Evolutionary conservation across 441 rosid species (phyloP).

Genomic region (Gossypium aridum): DNA sequence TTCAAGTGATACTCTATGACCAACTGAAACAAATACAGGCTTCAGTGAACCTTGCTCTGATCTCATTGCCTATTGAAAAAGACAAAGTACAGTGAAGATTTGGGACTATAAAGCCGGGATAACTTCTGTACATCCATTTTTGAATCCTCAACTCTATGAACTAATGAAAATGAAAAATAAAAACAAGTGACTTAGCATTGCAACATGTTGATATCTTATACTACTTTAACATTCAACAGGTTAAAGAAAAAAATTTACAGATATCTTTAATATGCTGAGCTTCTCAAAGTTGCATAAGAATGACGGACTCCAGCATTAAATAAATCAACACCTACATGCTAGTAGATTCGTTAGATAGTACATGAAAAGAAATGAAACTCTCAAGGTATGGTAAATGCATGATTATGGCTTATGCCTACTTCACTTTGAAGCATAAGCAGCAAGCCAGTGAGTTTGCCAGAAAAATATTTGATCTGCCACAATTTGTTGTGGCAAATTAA

Average conservation of each 20-base stretch:
- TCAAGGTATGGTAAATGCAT: not conserved
- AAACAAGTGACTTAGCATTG: conserved; percentile 1
- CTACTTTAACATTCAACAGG: not conserved
- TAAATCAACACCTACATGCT: not conserved
- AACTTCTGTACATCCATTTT: not conserved
- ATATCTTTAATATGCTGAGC: not conserved
- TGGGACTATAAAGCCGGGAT: not conserved
- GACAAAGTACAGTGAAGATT: not conserved
- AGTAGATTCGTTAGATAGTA: not conserved
- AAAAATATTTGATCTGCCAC: not conserved
- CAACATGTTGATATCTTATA: not conserved
- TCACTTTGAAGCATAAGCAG: conserved; percentile 1
- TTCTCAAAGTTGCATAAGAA: not conserved
- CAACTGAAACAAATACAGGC: conserved; percentile 74
- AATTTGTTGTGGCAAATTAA: too few relatives aligned
- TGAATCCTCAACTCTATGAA: not conserved
- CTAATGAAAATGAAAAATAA: not conserved
- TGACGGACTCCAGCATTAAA: not conserved
- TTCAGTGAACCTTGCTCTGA: conserved; percentile 42
- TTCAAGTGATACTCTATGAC: conserved; percentile 76
- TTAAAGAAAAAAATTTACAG: not conserved
- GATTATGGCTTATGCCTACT: not conserved
- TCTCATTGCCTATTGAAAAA: conserved; percentile 53
- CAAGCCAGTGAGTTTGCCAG: not conserved
- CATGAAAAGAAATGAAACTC: not conserved